phyloP scores from a whole-genome alignment of 2,329 filamentous ascomycete species.

The Epichloe gansuensis region DNA sequence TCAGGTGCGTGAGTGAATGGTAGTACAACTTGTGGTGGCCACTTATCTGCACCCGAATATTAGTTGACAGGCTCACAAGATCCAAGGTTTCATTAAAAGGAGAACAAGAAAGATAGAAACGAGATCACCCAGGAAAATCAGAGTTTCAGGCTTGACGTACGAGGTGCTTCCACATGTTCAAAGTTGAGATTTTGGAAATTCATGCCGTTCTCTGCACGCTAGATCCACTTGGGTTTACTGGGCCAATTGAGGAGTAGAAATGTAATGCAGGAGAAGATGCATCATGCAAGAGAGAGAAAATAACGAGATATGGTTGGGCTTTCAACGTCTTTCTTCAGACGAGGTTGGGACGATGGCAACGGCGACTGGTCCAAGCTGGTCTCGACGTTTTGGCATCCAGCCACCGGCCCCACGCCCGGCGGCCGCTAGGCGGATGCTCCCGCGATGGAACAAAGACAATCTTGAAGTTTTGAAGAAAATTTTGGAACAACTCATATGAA shows the following conservation, averaged over 20 bases:
- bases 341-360: conserved; percentile 14
- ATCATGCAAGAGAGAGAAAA: conserved; percentile 15
- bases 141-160: conserved; percentile 18
- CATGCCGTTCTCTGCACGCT: conserved; percentile 19
- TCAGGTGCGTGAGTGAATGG: neutral
- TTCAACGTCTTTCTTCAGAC: conserved; percentile 10
- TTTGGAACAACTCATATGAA: neutral
- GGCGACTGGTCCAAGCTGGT: conserved; percentile 1
- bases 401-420: conserved; percentile 7
- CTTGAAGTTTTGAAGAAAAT: neutral
- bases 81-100: neutral
- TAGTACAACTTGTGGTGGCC: conserved; percentile 2
- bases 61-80: conserved; percentile 1
- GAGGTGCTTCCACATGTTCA: conserved; percentile 24
- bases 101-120: neutral
- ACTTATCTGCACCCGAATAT: conserved; percentile 6
- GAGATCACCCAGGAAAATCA: neutral
- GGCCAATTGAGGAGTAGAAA: conserved; percentile 22
- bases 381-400: conserved; percentile 2
- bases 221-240: conserved; percentile 20
- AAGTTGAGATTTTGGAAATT: conserved; percentile 25
- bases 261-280: conserved; percentile 19
- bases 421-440: conserved; percentile 3
- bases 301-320: conserved; percentile 21
- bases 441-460: neutral